A percentile compares a stretch with the other conserved stretches of the same genome.
phyloP scores from a whole-genome alignment of 768 basidiomycete species.

The Trametes meyenii region DNA sequence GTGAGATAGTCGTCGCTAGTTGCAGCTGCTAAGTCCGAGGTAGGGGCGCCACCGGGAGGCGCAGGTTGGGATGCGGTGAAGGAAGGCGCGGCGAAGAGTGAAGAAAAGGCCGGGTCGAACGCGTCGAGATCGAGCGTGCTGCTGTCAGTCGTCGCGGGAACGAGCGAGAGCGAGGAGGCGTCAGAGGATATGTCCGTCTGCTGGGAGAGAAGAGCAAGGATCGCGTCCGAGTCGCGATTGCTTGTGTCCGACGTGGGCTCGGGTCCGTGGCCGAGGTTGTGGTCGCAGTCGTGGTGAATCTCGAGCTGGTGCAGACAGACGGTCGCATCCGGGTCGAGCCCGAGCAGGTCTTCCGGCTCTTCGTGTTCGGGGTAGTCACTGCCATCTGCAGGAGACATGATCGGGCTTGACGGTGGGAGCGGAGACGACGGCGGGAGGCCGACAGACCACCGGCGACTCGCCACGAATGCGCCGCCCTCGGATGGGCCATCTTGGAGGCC shows the following conservation, averaged over 20 bases:
- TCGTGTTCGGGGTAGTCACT: conserved; percentile 20
- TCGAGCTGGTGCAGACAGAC: conserved; percentile 14
- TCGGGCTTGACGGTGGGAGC: conserved; percentile 39
- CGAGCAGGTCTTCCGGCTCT: conserved; percentile 21
- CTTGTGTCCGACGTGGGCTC: not conserved
- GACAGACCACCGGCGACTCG: conserved; percentile 26
- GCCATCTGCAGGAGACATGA: conserved; percentile 34
- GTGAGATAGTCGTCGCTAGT: conserved; percentile 4
- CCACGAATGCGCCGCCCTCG: conserved; percentile 7
- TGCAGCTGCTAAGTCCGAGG: not conserved
- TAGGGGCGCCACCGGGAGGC: not conserved
- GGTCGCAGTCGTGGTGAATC: not conserved
- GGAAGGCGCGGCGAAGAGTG: conserved; percentile 1
- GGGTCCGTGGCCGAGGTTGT: not conserved
- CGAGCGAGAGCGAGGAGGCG: not conserved
- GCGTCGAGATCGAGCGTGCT: not conserved
- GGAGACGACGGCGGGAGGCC: conserved; percentile 37
- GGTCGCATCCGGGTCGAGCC: conserved; percentile 11
- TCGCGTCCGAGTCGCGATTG: conserved; percentile 14
- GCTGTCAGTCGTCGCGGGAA: not conserved
- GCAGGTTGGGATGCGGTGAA: not conserved
- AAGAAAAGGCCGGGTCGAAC: conserved; percentile 5
- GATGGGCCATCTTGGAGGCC: conserved; percentile 8
- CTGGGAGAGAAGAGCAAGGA: conserved; percentile 19
- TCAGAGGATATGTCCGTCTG: conserved; percentile 16